Percentiles rank a stretch among this genome's conserved stretches.
phyloP scores from a whole-genome alignment of 164 flowering plant species.

The Magnolia sinica region DNA sequence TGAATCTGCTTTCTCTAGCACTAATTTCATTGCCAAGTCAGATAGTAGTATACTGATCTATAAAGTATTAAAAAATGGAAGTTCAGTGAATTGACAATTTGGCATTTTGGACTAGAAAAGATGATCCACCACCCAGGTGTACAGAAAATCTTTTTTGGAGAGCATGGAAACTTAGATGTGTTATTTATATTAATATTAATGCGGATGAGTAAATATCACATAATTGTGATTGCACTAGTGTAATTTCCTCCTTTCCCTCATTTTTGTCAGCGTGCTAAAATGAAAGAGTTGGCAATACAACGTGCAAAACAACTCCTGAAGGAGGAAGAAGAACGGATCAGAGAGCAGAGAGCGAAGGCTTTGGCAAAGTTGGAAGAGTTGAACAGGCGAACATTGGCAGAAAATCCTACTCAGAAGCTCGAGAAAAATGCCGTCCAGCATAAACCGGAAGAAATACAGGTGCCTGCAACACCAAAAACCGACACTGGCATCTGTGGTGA shows the following conservation, averaged over 20 bases:
- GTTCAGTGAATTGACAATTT: too few relatives aligned
- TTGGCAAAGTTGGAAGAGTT: slow-evolving; percentile 88
- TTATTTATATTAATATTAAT: too few relatives aligned
- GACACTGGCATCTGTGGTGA: slow-evolving; percentile 11
- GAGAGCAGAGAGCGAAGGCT: slow-evolving; percentile 94
- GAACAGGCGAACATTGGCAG: slow-evolving; percentile 59
- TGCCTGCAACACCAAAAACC: slow-evolving; percentile 4
- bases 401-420: slow-evolving; percentile 32
- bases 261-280: slow-evolving; percentile 67
- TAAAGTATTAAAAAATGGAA: too few relatives aligned
- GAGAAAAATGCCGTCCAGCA: slow-evolving; percentile 26
- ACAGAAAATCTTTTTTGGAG: too few relatives aligned
- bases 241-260: neutral
- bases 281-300: slow-evolving; percentile 76
- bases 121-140: too few relatives aligned
- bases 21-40: too few relatives aligned
- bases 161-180: too few relatives aligned
- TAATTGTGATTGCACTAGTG: too few relatives aligned
- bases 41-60: too few relatives aligned
- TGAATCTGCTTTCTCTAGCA: too few relatives aligned
- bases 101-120: too few relatives aligned
- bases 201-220: too few relatives aligned
- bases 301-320: slow-evolving; percentile 73
- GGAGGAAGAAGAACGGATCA: slow-evolving; percentile 87
- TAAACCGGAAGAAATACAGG: slow-evolving; percentile 34